A percentile compares a stretch with the other conserved stretches of the same genome.
Evolutionary conservation across 257 asterid genomes (phyloP).

Genomic region (Paraleonurus japonicus): DNA sequence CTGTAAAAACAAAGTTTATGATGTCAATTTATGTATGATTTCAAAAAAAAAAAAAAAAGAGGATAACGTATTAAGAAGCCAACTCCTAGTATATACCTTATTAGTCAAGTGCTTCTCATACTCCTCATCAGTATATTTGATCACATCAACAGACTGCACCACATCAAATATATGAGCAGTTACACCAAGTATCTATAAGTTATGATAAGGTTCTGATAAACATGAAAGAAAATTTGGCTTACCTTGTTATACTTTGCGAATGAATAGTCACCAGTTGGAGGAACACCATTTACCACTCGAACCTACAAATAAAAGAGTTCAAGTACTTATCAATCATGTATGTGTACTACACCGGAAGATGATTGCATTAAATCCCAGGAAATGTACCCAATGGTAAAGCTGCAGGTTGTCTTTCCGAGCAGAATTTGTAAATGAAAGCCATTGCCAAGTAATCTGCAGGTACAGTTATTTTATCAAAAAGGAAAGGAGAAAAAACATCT

Average conservation of each 20-base stretch:
- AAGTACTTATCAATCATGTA: constrained; percentile 5
- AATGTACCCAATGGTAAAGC: constrained; percentile 92
- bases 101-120: constrained; percentile 74
- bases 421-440: constrained; percentile 94
- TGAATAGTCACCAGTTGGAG: constrained; percentile 91
- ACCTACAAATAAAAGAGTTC: constrained; percentile 52
- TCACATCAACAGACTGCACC: constrained; percentile 84
- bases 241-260: constrained; percentile 96
- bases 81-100: constrained; percentile 55
- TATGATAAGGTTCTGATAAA: background rate
- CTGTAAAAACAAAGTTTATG: background rate
- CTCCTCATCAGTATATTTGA: constrained; percentile 92
- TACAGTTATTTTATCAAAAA: background rate
- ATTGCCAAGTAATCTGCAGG: constrained; percentile 96
- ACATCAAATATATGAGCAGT: constrained; percentile 21
- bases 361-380: background rate
- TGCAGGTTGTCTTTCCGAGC: constrained; percentile 84
- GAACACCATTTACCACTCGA: constrained; percentile 90
- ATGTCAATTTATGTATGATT: background rate
- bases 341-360: background rate
- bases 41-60: no score
- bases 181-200: constrained; percentile 1
- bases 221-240: constrained; percentile 10
- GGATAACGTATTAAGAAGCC: background rate
- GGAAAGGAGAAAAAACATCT: background rate